Evolutionary conservation across 352 stramenopile genomes (phyloP).

Genomic region (Sclerospora graminicola): DNA sequence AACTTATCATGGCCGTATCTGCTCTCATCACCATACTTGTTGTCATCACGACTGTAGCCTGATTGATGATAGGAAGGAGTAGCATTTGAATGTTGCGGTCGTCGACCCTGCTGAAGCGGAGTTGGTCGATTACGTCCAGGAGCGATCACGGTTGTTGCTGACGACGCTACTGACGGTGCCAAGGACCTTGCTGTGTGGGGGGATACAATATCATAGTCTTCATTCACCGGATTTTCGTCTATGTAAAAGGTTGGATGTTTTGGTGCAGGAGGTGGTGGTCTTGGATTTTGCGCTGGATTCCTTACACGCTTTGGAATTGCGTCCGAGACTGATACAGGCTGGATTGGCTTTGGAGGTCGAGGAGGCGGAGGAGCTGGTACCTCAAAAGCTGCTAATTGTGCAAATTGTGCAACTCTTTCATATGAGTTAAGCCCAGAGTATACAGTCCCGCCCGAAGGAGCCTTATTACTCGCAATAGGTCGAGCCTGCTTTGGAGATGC

Average conservation of each 20-base stretch:
- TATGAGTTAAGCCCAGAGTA: slow-evolving; percentile 18
- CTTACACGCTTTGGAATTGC: slow-evolving; percentile 12
- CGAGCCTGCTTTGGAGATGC: slow-evolving; percentile 8
- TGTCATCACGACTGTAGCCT: slow-evolving; percentile 6
- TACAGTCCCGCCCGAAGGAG: slow-evolving; percentile 14
- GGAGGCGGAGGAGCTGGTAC: slow-evolving; percentile 13
- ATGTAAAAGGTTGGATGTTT: slow-evolving; percentile 12
- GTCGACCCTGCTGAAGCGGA: slow-evolving; percentile 17
- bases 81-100: slow-evolving; percentile 10
- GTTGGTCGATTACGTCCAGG: slow-evolving; percentile 22
- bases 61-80: slow-evolving; percentile 15
- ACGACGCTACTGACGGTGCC: slow-evolving; percentile 19
- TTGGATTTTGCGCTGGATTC: slow-evolving; percentile 2
- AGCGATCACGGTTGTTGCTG: slow-evolving; percentile 15
- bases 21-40: slow-evolving; percentile 11
- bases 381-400: slow-evolving; percentile 23
- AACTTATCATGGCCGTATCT: slow-evolving; percentile 8
- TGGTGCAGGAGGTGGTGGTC: slow-evolving; percentile 2
- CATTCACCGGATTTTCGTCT: slow-evolving; percentile 2
- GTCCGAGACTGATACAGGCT: slow-evolving; percentile 12
- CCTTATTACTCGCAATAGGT: slow-evolving; percentile 2
- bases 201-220: slow-evolving; percentile 20
- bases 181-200: slow-evolving; percentile 21
- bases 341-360: slow-evolving; percentile 15
- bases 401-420: slow-evolving; percentile 18